Conservation (phyloP, 306 rosid species). For the Cyamopsis tetragonoloba region DNA sequence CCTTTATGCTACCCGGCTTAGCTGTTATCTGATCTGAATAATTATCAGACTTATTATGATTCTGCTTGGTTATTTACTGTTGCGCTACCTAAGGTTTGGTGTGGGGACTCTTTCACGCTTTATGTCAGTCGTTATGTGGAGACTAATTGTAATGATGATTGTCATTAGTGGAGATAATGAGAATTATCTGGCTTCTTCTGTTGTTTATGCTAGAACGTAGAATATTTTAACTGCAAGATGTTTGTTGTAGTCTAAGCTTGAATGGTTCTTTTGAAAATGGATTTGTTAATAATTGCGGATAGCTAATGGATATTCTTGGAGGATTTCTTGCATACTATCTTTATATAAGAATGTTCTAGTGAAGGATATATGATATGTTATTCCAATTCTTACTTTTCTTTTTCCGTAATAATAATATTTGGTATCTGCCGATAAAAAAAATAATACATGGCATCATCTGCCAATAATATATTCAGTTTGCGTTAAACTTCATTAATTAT, state of each 20-base stretch:
- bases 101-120: not conserved
- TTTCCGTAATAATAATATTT: not conserved
- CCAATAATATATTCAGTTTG: conserved; percentile 4
- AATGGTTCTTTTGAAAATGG: not conserved
- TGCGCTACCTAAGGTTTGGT: not conserved
- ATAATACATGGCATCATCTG: too few species aligned
- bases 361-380: not conserved
- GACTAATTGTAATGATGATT: not conserved
- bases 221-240: not conserved
- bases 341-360: not conserved
- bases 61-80: not conserved
- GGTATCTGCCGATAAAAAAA: not conserved
- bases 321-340: not conserved
- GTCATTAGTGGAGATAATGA: not conserved
- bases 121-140: not conserved
- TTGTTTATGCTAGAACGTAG: not conserved
- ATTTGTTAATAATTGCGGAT: not conserved
- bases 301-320: not conserved
- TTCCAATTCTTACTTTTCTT: not conserved
- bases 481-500: not conserved
- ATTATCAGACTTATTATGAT: not conserved
- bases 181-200: not conserved
- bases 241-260: not conserved
- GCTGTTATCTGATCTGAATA: not conserved
- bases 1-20: not conserved